Evolutionary conservation across 208 protist species (phyloP).

Genomic region (Trypanosomatidae sp.): DNA sequence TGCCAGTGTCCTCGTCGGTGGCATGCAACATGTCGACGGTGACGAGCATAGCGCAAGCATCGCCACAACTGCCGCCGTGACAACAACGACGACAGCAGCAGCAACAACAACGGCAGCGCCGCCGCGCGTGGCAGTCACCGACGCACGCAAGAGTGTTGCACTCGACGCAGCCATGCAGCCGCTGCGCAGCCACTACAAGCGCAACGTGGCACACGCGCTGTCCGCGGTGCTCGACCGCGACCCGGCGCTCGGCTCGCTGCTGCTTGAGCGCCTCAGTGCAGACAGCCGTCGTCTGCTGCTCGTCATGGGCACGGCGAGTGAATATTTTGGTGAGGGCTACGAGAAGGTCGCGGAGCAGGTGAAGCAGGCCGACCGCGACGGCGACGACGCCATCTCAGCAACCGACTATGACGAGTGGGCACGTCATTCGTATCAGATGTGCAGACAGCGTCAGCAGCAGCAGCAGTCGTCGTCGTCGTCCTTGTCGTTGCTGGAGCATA

Average conservation of each 20-base stretch:
- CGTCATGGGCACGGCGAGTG: slow-evolving; percentile 65
- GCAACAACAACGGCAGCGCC: background rate
- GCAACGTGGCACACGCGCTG: slow-evolving; percentile 25
- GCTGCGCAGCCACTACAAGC: slow-evolving; percentile 29
- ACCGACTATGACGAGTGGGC: slow-evolving; percentile 67
- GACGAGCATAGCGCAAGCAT: too few relatives aligned
- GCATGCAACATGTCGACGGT: too few relatives aligned
- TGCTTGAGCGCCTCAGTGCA: slow-evolving; percentile 41
- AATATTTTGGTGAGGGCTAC: slow-evolving; percentile 65
- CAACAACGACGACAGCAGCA: background rate
- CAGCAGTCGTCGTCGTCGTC: too few relatives aligned
- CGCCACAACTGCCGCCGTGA: too few relatives aligned
- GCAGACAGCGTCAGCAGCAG: too few relatives aligned
- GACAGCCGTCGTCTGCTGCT: slow-evolving; percentile 65
- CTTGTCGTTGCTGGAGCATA: too few relatives aligned
- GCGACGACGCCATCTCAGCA: slow-evolving; percentile 57
- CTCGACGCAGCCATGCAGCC: background rate
- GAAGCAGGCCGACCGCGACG: slow-evolving; percentile 51
- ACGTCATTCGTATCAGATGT: slow-evolving; percentile 5
- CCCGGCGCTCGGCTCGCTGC: slow-evolving; percentile 11
- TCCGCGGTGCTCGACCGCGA: slow-evolving; percentile 42
- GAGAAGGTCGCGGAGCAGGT: slow-evolving; percentile 54
- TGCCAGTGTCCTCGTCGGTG: too few relatives aligned
- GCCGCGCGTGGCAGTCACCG: background rate
- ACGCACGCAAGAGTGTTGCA: background rate